A percentile compares a stretch with the other conserved stretches of the same genome.
Evolutionary conservation across 2,329 filamentous ascomycete species (phyloP).

Genomic region (Nemania diffusa): DNA sequence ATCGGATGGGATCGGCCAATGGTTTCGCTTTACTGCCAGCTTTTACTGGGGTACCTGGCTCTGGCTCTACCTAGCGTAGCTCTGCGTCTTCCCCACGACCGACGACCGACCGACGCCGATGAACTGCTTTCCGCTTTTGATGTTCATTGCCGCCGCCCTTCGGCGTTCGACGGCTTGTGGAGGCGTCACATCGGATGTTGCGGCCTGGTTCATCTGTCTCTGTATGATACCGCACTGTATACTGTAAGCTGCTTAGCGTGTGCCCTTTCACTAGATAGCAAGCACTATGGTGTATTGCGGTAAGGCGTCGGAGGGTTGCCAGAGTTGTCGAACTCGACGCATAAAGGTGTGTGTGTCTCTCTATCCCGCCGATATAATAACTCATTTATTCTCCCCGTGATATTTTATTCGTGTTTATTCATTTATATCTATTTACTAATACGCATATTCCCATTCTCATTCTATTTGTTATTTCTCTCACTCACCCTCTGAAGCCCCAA

Average conservation of each 20-base stretch:
- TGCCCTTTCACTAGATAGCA: conserved; percentile 34
- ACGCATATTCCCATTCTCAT: not conserved
- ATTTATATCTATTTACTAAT: too few species aligned
- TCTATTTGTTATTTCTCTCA: not conserved
- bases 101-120: conserved; percentile 43
- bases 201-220: conserved; percentile 37
- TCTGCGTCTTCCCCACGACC: not conserved
- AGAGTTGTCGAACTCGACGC: conserved; percentile 63
- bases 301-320: conserved; percentile 66
- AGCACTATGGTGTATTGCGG: conserved; percentile 66
- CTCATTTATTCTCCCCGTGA: conserved; percentile 6
- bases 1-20: not conserved
- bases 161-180: conserved; percentile 43
- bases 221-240: conserved; percentile 35
- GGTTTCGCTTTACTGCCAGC: too few species aligned
- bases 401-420: not conserved
- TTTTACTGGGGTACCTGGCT: not conserved
- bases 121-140: conserved; percentile 49
- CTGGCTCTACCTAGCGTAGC: not conserved
- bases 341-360: conserved; percentile 60
- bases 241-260: conserved; percentile 37
- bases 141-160: conserved; percentile 30
- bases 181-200: conserved; percentile 38
- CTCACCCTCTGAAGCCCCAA: not conserved
- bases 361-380: conserved; percentile 13